phyloP scores from a whole-genome alignment of 495 filamentous ascomycete genomes.

The Darksidea phi region DNA sequence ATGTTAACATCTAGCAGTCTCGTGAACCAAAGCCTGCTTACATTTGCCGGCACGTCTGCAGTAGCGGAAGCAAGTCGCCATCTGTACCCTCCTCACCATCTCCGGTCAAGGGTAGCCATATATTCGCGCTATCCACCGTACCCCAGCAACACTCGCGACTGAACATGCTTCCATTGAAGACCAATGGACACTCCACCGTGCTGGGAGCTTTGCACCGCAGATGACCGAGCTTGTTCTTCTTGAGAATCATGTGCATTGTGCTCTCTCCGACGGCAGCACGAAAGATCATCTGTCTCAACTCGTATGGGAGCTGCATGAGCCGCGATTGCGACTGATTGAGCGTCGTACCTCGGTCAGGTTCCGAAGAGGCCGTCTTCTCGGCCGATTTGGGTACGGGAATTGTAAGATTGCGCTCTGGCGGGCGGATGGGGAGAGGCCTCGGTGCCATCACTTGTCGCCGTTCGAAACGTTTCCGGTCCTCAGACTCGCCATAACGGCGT shows the following conservation, averaged over 20 bases:
- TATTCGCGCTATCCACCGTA: constrained; percentile 23
- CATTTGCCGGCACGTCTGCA: constrained; percentile 26
- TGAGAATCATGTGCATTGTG: constrained; percentile 30
- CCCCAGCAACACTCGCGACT: constrained; percentile 32
- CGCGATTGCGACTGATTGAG: constrained; percentile 21
- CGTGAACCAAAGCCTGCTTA: not conserved
- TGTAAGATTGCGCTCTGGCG: constrained; percentile 15
- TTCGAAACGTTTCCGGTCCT: constrained; percentile 31
- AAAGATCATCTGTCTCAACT: constrained; percentile 27
- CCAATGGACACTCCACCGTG: constrained; percentile 13
- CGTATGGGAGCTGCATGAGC: constrained; percentile 22
- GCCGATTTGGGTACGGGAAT: constrained; percentile 1
- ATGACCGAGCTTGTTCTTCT: constrained; percentile 25
- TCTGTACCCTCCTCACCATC: constrained; percentile 13
- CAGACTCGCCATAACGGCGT: constrained; percentile 10
- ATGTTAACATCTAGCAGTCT: not conserved
- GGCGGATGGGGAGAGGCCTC: constrained; percentile 14
- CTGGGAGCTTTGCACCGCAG: constrained; percentile 27
- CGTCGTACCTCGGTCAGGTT: constrained; percentile 3
- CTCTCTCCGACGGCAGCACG: constrained; percentile 16
- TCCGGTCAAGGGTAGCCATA: constrained; percentile 11
- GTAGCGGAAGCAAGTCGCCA: constrained; percentile 22
- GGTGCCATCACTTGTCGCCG: constrained; percentile 25
- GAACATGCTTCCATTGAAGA: constrained; percentile 12
- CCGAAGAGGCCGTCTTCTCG: not conserved